These are phyloP conservation scores for Fragilaria crotonensis DNA, from an alignment of 108 stramenopile genomes.

Conservation along the genomic window DNA sequence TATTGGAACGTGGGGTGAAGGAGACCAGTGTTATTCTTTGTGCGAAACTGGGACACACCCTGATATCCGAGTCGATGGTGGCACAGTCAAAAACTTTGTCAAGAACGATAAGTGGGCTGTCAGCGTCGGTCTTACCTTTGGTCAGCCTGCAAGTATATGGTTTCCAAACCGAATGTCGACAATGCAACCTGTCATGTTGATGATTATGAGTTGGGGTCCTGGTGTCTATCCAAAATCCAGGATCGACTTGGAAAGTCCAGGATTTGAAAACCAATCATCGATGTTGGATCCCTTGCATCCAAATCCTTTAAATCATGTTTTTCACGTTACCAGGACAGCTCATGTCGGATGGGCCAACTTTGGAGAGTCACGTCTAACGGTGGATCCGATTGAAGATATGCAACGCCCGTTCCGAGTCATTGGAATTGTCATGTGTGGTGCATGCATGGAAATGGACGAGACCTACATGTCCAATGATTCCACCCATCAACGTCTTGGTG, in stretches of 20 bases:
- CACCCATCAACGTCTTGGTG: too few species aligned
- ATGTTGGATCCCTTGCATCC: background rate
- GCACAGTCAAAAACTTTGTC: background rate
- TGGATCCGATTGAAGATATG: conserved; percentile 3
- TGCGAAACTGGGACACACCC: conserved; percentile 5
- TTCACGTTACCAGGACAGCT: conserved; percentile 1
- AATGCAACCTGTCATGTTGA: background rate
- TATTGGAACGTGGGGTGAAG: background rate
- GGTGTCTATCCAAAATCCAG: background rate
- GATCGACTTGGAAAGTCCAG: background rate
- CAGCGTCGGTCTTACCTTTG: background rate
- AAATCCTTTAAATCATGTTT: background rate
- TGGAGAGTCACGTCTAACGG: background rate
- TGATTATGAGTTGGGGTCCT: background rate
- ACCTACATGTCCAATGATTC: too few species aligned
- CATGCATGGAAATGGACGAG: conserved; percentile 3
- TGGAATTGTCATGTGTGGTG: conserved; percentile 11
- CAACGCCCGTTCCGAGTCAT: conserved; percentile 7
- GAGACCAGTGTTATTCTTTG: conserved; percentile 8
- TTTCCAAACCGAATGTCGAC: background rate
- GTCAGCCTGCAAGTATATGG: background rate
- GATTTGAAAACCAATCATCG: background rate
- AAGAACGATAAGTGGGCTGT: conserved; percentile 6
- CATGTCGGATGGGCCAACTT: background rate
- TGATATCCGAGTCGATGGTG: background rate